Conservation (phyloP, 2,329 filamentous ascomycete genomes). For the Scleromitrula shiraiana region DNA sequence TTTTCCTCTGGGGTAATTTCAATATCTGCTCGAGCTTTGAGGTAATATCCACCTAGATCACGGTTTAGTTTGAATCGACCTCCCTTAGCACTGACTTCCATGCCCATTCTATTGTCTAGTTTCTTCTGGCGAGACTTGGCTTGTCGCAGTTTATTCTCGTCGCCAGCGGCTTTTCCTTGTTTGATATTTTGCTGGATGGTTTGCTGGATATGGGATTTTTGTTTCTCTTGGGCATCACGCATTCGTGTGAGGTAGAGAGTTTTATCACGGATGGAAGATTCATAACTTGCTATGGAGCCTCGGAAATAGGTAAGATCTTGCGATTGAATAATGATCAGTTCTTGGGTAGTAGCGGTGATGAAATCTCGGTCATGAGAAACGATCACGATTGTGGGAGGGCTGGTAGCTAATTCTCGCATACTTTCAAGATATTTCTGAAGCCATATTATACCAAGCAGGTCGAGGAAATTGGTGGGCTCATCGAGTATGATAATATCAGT, state of each 20-base stretch:
- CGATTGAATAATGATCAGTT: conserved; percentile 69
- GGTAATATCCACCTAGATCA: conserved; percentile 57
- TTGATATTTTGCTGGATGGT: conserved; percentile 68
- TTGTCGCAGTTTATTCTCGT: conserved; percentile 80
- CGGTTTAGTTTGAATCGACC: conserved; percentile 74
- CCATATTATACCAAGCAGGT: conserved; percentile 78
- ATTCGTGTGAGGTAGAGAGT: conserved; percentile 62
- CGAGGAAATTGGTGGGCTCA: conserved; percentile 82
- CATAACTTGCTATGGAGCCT: conserved; percentile 66
- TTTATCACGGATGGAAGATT: conserved; percentile 58
- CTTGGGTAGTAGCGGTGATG: conserved; percentile 63
- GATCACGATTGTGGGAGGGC: conserved; percentile 59
- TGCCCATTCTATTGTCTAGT: conserved; percentile 70
- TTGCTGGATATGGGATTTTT: conserved; percentile 72
- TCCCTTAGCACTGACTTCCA: conserved; percentile 65
- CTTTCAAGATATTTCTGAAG: conserved; percentile 63
- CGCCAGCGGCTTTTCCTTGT: conserved; percentile 66
- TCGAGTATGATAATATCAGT: conserved; percentile 74
- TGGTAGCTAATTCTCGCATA: conserved; percentile 42
- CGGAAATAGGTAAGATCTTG: conserved; percentile 66
- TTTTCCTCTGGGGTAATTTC: conserved; percentile 60
- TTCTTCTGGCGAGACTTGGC: conserved; percentile 80
- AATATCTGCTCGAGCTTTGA: conserved; percentile 55
- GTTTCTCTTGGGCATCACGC: conserved; percentile 75
- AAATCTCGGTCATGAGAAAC: conserved; percentile 84